A percentile compares a stretch with the other conserved stretches of the same genome.
phyloP scores from a whole-genome alignment of 305 asterid genomes.

The Euphrasia arctica region DNA sequence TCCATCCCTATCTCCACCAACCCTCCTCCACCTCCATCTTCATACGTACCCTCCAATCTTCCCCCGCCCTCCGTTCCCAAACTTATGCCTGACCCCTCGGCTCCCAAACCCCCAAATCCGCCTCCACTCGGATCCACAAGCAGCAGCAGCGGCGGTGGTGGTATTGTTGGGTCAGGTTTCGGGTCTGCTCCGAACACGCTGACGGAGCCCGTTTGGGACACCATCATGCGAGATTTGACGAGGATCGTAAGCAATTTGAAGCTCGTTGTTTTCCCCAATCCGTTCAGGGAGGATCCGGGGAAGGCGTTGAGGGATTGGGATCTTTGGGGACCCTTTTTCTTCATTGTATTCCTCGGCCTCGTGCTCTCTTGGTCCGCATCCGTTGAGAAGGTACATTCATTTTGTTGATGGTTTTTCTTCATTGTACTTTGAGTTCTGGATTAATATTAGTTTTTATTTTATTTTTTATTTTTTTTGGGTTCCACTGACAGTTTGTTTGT shows the following conservation, averaged over 20 bases:
- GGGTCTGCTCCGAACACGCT: conserved; percentile 5
- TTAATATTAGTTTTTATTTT: background rate
- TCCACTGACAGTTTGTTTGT: background rate
- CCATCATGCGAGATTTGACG: conserved; percentile 8
- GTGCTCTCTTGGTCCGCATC: conserved; percentile 5
- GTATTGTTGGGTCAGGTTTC: background rate
- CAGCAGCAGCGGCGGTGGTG: conserved; percentile 6
- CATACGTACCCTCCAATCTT: background rate
- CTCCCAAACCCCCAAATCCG: background rate
- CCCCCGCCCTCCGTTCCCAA: conserved; percentile 5
- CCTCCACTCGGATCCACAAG: background rate
- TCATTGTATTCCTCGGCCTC: conserved; percentile 13
- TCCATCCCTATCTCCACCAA: conserved; percentile 4
- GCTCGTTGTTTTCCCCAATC: conserved; percentile 12
- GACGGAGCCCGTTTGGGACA: conserved; percentile 13
- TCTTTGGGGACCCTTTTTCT: conserved; percentile 7
- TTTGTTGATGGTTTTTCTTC: too few species aligned
- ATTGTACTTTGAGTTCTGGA: background rate
- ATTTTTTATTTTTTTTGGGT: background rate
- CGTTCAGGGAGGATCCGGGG: conserved; percentile 14
- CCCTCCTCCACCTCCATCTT: background rate
- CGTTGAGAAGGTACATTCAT: conserved; percentile 3
- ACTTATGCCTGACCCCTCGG: background rate
- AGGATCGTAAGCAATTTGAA: conserved; percentile 15
- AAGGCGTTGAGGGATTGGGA: conserved; percentile 16